phyloP scores from a whole-genome alignment of 2,329 filamentous ascomycete species.

The Sphaerulina musiva region DNA sequence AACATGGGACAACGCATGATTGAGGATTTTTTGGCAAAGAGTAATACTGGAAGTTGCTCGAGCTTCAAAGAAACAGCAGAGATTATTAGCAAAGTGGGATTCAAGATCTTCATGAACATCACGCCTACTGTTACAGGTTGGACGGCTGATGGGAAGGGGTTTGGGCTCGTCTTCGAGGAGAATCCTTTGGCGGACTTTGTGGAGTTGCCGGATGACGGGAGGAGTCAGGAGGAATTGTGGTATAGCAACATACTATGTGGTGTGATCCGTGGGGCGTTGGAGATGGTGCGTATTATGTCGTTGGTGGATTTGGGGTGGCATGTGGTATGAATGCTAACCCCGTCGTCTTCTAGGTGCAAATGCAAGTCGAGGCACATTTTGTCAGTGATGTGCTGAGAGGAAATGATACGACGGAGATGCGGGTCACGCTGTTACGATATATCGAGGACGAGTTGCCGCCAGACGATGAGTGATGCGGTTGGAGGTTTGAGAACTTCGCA shows the following conservation, averaged over 20 bases:
- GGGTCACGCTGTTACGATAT: conserved; percentile 82
- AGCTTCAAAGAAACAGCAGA: conserved; percentile 96
- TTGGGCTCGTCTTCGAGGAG: conserved; percentile 92
- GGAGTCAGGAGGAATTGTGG: conserved; percentile 95
- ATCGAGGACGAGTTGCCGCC: conserved; percentile 97
- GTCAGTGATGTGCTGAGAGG: conserved; percentile 88
- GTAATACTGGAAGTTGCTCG: conserved; percentile 77
- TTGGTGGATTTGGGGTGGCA: not conserved
- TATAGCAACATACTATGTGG: conserved; percentile 97
- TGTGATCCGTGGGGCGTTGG: conserved; percentile 79
- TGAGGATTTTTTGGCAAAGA: conserved; percentile 95
- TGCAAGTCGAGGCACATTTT: conserved; percentile 97
- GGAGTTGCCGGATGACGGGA: conserved; percentile 89
- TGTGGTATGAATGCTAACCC: conserved; percentile 11
- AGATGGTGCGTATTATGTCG: conserved; percentile 63
- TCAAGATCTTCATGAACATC: conserved; percentile 98
- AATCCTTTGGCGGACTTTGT: conserved; percentile 97
- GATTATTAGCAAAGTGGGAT: conserved; percentile 95
- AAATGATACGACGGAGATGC: conserved; percentile 95
- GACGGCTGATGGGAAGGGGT: conserved; percentile 93
- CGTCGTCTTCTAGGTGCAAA: conserved; percentile 59
- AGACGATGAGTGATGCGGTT: conserved; percentile 65
- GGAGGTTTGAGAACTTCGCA: not conserved
- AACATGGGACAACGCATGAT: conserved; percentile 95
- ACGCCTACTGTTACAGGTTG: conserved; percentile 90